Base-by-base conservation (phyloP, 495 filamentous ascomycete species). In the Aspergillus sclerotioniger region DNA sequence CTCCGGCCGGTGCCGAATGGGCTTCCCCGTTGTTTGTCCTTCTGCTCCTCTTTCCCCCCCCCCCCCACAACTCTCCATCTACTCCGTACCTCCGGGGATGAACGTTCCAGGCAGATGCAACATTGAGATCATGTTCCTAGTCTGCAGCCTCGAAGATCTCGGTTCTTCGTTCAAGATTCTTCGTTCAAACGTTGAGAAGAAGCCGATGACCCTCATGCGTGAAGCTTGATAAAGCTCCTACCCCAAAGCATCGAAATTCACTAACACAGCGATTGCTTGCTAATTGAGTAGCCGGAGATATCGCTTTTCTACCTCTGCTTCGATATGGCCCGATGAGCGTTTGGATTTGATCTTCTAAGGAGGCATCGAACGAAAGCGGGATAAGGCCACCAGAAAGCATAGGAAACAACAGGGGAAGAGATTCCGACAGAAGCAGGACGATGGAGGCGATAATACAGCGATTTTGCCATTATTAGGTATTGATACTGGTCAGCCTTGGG, bases 1-100 rank as follows among this genome's bases (percentile, higher is more conserved):
- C 21, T 46, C 53, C 53, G 53, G 53, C 53, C 53, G 53, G 25
- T 45, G 39, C 53, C 37, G 43, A 54, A 25, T 2, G 25, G 25
- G 25, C n/a, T 25, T 5, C 25, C 39, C 47, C 28, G 10, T 7
- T 8, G 9, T 49, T 13, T 20, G 12, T 15, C 7, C 47, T n/a
- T 13, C 47, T 13, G 25, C 25, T 16, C 25, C n/a, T 50, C 15
- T 15, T 8, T 8, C 25, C 16, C 7, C 47, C 12, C 13, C 31
- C 3, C 12, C 10, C 46, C 20, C 16, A 7, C 44, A 45, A 8
- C n/a, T 21, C 44, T n/a, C n/a, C n/a, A n/a, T n/a, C n/a, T n/a
- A n/a, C n/a, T n/a, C n/a, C n/a, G n/a, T n/a, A n/a, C n/a, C n/a
- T n/a, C n/a, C n/a, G n/a, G n/a, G n/a, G n/a, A n/a, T n/a, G n/a